Evolutionary conservation across 2,329 filamentous ascomycete genomes (phyloP), one percentile per base, ranked within the genome.

Genomic region (Penicillium sp.): DNA sequence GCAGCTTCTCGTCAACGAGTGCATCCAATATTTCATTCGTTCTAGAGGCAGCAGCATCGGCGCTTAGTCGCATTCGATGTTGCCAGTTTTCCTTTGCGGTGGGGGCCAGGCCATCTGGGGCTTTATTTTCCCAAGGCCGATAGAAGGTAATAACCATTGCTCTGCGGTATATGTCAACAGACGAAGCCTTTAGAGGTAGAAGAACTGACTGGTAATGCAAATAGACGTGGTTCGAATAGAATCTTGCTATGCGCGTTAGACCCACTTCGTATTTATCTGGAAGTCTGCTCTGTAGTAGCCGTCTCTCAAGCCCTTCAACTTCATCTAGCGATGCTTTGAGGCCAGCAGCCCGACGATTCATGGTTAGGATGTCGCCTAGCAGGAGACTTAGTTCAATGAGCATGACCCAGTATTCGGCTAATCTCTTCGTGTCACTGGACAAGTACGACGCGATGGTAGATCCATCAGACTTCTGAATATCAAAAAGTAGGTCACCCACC

Each of bases 81-180:
- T 68, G 64, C 64, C 70, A 70, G 13, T 50, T 45, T 25, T 35
- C 31, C 33, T 67, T 42, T n/a, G 23, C 48, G 55, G 7, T 58
- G 50, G 26, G 25, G 29, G 2, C 35, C 13, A 19, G 54, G 50
- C 6, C 69, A 16, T 62, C 50, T 0, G 71, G 67, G 5, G 39
- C 19, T 9, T 64, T 62, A 1, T 61, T 65, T 4, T 64, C 58
- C 43, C 59, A 72, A 0, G 65, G 64, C 0, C 71, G 71, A 49
- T 73, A 72, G 27, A 74, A 68, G 0, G 66, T 64, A 26, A 71
- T 63, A 1, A 69, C 45, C 26, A 70, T 58, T 10, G 69, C 63
- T 35, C 70, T 70, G 19, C 39, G 49, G 26, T 16, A 46, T 14
- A 5, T 6, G 45, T 65, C 14, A 66, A 58, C 14, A 49, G 21